Conservation (phyloP, 805 yeast genomes). For the Kodamaea nitidulidarum region DNA sequence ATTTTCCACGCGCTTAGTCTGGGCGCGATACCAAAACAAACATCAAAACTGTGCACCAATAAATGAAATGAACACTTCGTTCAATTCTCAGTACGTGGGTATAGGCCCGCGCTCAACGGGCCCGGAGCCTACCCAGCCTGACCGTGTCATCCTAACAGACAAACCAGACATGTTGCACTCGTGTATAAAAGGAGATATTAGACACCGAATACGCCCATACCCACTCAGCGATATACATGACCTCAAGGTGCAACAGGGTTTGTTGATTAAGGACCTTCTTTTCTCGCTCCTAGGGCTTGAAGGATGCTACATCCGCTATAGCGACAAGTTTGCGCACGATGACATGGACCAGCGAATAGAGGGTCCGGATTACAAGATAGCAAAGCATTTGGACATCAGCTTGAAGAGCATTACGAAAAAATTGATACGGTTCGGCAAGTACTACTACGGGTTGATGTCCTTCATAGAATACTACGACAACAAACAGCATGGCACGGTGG, state of each 20-base stretch:
- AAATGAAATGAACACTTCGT: slow-evolving; percentile 8
- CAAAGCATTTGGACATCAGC: slow-evolving; percentile 68
- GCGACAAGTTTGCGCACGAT: slow-evolving; percentile 53
- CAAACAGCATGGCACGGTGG: slow-evolving; percentile 59
- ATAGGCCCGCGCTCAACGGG: slow-evolving; percentile 5
- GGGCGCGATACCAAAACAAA: slow-evolving; percentile 4
- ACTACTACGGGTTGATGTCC: slow-evolving; percentile 51
- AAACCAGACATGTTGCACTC: slow-evolving; percentile 15
- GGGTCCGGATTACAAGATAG: slow-evolving; percentile 76
- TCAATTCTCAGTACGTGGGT: slow-evolving; percentile 6
- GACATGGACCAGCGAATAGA: slow-evolving; percentile 37
- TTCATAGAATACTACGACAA: slow-evolving; percentile 61
- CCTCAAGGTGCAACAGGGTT: slow-evolving; percentile 61
- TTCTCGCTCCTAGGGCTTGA: slow-evolving; percentile 68
- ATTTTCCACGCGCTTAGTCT: not conserved
- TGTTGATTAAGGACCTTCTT: slow-evolving; percentile 65
- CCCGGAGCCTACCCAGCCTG: slow-evolving; percentile 6
- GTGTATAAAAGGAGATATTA: slow-evolving; percentile 10
- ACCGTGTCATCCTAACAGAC: slow-evolving; percentile 17
- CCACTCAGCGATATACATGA: slow-evolving; percentile 47
- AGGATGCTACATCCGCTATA: slow-evolving; percentile 71
- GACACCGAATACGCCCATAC: slow-evolving; percentile 31
- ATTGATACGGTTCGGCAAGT: slow-evolving; percentile 59
- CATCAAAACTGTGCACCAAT: not conserved
- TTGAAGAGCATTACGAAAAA: slow-evolving; percentile 65